Evolutionary conservation across 495 filamentous ascomycete genomes (phyloP).

Genomic region (Tetracladium setigerum): DNA sequence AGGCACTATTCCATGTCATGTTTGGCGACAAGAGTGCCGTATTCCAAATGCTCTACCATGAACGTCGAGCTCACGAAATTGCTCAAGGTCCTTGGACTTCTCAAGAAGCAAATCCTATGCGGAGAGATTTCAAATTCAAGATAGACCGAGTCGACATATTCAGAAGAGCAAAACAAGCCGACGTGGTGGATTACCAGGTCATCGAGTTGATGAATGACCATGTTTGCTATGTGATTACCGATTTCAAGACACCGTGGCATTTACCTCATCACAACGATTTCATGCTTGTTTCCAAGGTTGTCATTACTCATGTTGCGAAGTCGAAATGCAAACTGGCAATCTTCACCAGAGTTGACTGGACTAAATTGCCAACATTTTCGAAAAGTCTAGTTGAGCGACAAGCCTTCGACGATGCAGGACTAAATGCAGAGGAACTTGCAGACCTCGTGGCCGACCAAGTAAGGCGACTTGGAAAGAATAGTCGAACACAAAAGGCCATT

Average conservation of each 20-base stretch:
- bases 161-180: slow-evolving; percentile 47
- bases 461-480: slow-evolving; percentile 68
- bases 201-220: slow-evolving; percentile 93
- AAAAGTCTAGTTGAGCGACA: slow-evolving; percentile 72
- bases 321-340: slow-evolving; percentile 87
- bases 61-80: slow-evolving; percentile 69
- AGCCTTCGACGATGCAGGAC: slow-evolving; percentile 70
- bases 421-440: slow-evolving; percentile 76
- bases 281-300: slow-evolving; percentile 79
- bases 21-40: slow-evolving; percentile 94
- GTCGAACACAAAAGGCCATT: slow-evolving; percentile 83
- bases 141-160: slow-evolving; percentile 61
- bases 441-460: slow-evolving; percentile 87
- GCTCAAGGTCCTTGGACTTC: slow-evolving; percentile 82
- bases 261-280: slow-evolving; percentile 74
- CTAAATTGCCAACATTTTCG: slow-evolving; percentile 53
- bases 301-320: slow-evolving; percentile 88
- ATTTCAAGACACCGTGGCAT: slow-evolving; percentile 85
- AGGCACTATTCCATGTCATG: slow-evolving; percentile 89
- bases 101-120: slow-evolving; percentile 58
- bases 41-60: slow-evolving; percentile 85
- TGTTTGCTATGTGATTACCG: slow-evolving; percentile 88
- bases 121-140: slow-evolving; percentile 72
- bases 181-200: slow-evolving; percentile 75
- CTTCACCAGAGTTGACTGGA: slow-evolving; percentile 83